Evolutionary conservation across 1,139 yeast species (phyloP).

Genomic region (Ashbya aceris): DNA sequence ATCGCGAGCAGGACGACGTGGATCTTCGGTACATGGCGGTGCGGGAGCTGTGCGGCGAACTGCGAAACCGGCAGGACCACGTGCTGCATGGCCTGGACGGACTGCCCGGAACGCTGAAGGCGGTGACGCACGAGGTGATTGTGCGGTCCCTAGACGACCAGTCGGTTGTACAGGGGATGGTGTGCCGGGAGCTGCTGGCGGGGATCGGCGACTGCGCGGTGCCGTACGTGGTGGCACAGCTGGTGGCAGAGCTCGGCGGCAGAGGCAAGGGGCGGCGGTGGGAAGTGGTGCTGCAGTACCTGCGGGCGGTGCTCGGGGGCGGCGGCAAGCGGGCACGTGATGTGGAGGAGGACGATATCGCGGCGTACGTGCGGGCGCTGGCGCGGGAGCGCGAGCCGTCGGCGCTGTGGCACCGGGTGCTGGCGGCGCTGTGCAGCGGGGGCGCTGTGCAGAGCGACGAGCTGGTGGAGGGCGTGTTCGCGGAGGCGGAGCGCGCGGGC

Average conservation of each 20-base stretch:
- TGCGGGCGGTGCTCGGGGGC: constrained; percentile 1
- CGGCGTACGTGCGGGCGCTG: constrained; percentile 1
- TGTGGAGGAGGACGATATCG: not conserved
- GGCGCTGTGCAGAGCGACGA: not conserved
- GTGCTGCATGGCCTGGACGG: not conserved
- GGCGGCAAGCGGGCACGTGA: not conserved
- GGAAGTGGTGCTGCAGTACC: constrained; percentile 1
- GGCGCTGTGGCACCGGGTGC: constrained; percentile 2
- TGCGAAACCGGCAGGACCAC: not conserved
- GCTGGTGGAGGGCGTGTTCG: not conserved
- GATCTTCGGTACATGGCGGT: constrained; percentile 10
- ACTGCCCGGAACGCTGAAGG: not conserved
- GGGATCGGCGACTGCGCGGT: not conserved
- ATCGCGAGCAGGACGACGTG: constrained; percentile 3
- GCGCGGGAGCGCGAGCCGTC: not conserved
- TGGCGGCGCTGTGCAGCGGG: not conserved
- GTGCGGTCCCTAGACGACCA: not conserved
- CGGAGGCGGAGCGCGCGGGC: too few relatives aligned
- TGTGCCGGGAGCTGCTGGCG: constrained; percentile 1
- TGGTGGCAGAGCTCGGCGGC: constrained; percentile 3
- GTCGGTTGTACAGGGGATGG: not conserved
- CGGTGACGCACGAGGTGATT: not conserved
- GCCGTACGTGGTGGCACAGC: not conserved
- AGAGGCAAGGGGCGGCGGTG: not conserved
- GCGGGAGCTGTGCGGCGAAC: constrained; percentile 6